Evolutionary conservation across 208 protist species (phyloP).

Genomic region (Wallacemonas collosoma): DNA sequence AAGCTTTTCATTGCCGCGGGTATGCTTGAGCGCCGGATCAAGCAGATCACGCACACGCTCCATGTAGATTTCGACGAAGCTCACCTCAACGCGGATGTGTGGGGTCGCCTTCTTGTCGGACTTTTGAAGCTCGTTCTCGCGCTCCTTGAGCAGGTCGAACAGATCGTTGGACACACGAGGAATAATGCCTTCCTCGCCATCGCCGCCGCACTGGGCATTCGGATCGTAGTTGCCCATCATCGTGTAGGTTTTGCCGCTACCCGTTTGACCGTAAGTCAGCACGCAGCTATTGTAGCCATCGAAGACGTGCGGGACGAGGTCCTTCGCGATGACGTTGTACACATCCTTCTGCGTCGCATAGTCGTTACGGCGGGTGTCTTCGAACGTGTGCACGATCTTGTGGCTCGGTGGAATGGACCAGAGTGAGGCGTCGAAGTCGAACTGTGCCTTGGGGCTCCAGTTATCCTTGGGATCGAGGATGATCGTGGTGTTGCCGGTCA

Average conservation of each 20-base stretch:
- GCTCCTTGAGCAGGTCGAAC: slow-evolving; percentile 71
- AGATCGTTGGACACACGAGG: slow-evolving; percentile 91
- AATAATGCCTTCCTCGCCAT: slow-evolving; percentile 90
- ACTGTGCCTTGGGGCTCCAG: slow-evolving; percentile 88
- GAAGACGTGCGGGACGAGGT: slow-evolving; percentile 93
- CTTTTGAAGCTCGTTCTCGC: slow-evolving; percentile 38
- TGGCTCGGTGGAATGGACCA: slow-evolving; percentile 91
- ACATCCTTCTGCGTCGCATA: slow-evolving; percentile 89
- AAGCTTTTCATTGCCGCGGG: slow-evolving; percentile 76
- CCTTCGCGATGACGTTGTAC: slow-evolving; percentile 90
- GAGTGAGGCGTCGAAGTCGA: slow-evolving; percentile 88
- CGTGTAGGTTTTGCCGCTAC: slow-evolving; percentile 93
- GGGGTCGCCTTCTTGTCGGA: slow-evolving; percentile 22
- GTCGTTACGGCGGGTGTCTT: slow-evolving; percentile 68
- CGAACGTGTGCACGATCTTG: slow-evolving; percentile 82
- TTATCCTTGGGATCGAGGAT: slow-evolving; percentile 85
- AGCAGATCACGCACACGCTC: slow-evolving; percentile 96
- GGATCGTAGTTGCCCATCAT: slow-evolving; percentile 91
- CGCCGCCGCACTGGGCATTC: slow-evolving; percentile 62
- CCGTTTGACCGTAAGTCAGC: slow-evolving; percentile 93
- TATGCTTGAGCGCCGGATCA: slow-evolving; percentile 78
- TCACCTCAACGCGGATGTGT: slow-evolving; percentile 91
- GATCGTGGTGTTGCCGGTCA: slow-evolving; percentile 86
- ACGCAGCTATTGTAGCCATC: slow-evolving; percentile 92
- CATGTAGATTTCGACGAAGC: slow-evolving; percentile 98